These are phyloP conservation scores for Blastocystis sp. DNA, from an alignment of 352 stramenopile genomes.

Conservation along the genomic window DNA sequence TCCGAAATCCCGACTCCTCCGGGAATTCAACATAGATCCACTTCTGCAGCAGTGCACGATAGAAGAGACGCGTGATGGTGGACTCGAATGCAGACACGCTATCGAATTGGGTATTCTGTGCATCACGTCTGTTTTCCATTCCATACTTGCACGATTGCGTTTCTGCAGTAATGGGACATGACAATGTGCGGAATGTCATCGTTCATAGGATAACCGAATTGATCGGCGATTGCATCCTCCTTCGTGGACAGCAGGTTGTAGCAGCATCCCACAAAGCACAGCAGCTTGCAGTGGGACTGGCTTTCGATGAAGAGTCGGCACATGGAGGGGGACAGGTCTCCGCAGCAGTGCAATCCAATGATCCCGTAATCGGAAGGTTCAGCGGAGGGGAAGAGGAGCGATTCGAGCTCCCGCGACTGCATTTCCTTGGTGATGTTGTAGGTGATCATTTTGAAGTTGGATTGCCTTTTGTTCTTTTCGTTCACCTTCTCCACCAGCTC, in stretches of 20 bases:
- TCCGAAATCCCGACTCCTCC: neutral
- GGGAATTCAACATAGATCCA: constrained; percentile 33
- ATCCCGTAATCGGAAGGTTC: constrained; percentile 18
- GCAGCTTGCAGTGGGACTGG: neutral
- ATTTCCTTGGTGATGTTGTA: constrained; percentile 54
- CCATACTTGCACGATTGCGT: constrained; percentile 32
- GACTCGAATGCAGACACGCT: neutral
- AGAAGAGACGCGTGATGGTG: constrained; percentile 7
- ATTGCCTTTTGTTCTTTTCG: neutral
- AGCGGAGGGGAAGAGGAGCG: neutral
- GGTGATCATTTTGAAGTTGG: constrained; percentile 51
- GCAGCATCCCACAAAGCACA: constrained; percentile 57
- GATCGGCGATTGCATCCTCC: neutral
- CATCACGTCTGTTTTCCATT: neutral
- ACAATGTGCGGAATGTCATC: neutral
- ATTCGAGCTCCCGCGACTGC: constrained; percentile 4
- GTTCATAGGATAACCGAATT: constrained; percentile 28
- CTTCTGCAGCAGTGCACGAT: constrained; percentile 30
- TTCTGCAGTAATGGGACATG: neutral
- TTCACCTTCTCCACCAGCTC: constrained; percentile 55
- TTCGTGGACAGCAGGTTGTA: constrained; percentile 51
- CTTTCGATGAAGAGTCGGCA: constrained; percentile 56
- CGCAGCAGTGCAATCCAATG: constrained; percentile 58
- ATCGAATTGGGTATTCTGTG: constrained; percentile 43
- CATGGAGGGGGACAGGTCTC: constrained; percentile 62